Evolutionary conservation across 495 filamentous ascomycete genomes (phyloP).

Genomic region (Daldinia childiae): DNA sequence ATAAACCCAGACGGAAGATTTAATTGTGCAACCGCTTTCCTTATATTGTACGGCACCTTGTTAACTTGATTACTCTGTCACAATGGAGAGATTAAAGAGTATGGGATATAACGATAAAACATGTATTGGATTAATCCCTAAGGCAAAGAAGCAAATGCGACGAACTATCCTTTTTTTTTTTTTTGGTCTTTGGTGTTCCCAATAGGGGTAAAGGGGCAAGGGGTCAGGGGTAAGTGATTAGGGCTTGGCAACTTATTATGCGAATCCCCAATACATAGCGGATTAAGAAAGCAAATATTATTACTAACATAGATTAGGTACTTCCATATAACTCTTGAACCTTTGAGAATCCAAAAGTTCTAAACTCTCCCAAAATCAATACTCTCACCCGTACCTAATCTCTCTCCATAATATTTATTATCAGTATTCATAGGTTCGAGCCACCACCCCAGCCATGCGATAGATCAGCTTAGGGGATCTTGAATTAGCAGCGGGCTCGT

Average conservation of each 20-base stretch:
- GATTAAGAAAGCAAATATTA: background rate
- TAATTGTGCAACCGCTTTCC: background rate
- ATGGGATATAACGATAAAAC: no score
- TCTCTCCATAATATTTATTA: background rate
- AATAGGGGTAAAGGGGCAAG: no score
- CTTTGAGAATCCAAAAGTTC: no score
- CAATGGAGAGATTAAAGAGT: no score
- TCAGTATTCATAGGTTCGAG: background rate
- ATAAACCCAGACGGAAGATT: background rate
- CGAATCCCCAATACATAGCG: background rate
- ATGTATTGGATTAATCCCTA: no score
- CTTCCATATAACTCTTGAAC: background rate
- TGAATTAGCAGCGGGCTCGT: background rate
- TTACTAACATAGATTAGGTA: background rate
- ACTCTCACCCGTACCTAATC: background rate
- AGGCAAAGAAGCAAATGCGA: no score
- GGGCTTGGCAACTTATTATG: background rate
- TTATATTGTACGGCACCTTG: no score
- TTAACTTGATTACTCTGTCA: no score
- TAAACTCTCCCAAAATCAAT: background rate
- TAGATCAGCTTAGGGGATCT: background rate
- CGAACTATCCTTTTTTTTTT: background rate
- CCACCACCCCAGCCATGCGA: background rate
- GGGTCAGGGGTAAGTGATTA: background rate
- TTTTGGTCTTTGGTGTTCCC: no score